A percentile compares a stretch with the other conserved stretches of the same genome.
Evolutionary conservation across 495 filamentous ascomycete genomes (phyloP).

Genomic region (Usnea hakonensis): DNA sequence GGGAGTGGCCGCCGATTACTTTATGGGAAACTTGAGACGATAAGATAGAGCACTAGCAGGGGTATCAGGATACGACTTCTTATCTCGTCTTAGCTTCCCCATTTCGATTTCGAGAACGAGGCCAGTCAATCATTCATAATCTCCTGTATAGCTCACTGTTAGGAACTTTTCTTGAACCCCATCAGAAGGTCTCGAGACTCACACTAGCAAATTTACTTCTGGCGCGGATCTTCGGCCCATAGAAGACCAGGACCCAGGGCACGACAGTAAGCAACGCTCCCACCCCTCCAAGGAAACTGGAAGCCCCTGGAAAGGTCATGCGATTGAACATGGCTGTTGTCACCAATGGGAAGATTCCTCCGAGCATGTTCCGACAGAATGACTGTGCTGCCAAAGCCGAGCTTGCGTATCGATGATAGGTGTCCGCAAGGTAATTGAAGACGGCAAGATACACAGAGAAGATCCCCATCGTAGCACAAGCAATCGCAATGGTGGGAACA

Average conservation of each 20-base stretch:
- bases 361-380: constrained; percentile 78
- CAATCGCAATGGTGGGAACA: constrained; percentile 62
- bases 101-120: neutral
- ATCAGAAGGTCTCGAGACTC: neutral
- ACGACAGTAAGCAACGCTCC: constrained; percentile 64
- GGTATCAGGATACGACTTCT: constrained; percentile 8
- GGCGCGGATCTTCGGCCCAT: constrained; percentile 68
- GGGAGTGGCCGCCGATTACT: too few species aligned
- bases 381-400: constrained; percentile 84
- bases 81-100: neutral
- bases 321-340: constrained; percentile 62
- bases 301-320: constrained; percentile 65
- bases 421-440: constrained; percentile 94
- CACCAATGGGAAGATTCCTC: constrained; percentile 74
- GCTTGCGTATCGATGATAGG: constrained; percentile 74
- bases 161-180: neutral
- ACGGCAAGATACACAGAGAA: constrained; percentile 82
- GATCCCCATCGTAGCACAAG: constrained; percentile 77
- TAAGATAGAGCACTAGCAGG: too few species aligned
- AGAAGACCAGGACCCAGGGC: constrained; percentile 80
- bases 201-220: constrained; percentile 66
- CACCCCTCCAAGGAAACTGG: constrained; percentile 68
- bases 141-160: neutral
- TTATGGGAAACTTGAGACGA: neutral
- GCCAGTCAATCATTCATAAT: constrained; percentile 4